Conservation (phyloP, 2,329 filamentous ascomycete species). For the Colletotrichum sp. region DNA sequence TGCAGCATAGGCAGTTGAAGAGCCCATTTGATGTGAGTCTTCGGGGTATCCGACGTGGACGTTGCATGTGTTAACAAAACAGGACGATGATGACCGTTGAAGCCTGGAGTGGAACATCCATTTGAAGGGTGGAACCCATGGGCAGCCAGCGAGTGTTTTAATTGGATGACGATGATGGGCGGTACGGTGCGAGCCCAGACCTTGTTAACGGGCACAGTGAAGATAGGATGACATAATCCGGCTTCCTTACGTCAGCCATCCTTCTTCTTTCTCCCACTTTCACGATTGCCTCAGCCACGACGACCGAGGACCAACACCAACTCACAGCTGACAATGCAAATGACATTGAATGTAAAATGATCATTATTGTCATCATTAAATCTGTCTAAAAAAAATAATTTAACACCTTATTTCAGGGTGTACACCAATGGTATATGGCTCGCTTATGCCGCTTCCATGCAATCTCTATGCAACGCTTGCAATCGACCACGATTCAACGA, state of each 20-base stretch:
- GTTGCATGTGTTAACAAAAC: background rate
- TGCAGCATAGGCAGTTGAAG: background rate
- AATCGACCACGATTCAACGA: slow-evolving; percentile 36
- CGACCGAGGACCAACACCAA: background rate
- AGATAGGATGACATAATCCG: accelerated
- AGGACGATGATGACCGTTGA: background rate
- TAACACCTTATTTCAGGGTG: background rate
- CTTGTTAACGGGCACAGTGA: background rate
- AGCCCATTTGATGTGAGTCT: background rate
- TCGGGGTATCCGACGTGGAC: background rate
- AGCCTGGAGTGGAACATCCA: background rate
- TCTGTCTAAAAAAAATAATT: background rate
- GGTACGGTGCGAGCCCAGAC: background rate
- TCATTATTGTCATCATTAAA: background rate
- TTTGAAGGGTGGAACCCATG: accelerated
- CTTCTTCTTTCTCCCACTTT: background rate
- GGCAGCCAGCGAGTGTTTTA: background rate
- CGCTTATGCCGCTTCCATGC: background rate
- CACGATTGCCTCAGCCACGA: background rate
- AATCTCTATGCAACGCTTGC: background rate
- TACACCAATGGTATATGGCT: background rate
- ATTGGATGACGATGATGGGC: accelerated
- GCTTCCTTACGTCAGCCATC: background rate
- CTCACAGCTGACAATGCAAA: background rate
- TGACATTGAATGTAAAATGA: background rate